phyloP scores from a whole-genome alignment of 148 eudicot species.

The Rhododendron griersonianum region DNA sequence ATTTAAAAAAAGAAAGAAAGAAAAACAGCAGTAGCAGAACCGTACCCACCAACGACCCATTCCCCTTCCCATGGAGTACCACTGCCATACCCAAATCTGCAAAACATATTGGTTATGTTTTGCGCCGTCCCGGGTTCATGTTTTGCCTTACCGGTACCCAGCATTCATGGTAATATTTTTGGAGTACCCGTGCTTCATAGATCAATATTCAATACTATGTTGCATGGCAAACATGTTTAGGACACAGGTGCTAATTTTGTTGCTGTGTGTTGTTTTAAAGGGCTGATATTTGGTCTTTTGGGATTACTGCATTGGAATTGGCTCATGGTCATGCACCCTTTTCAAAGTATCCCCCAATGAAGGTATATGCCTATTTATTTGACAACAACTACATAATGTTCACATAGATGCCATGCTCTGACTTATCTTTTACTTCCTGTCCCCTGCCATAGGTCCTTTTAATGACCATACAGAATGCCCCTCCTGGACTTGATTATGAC shows the following conservation, averaged over 20 bases:
- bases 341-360: constrained; percentile 99
- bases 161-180: not conserved
- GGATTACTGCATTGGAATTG: constrained; percentile 95
- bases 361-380: constrained; percentile 36
- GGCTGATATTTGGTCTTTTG: constrained; percentile 99
- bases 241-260: not conserved
- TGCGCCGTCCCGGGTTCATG: not conserved
- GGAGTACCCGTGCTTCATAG: not conserved
- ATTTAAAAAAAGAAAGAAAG: not conserved
- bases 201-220: not conserved
- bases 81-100: not conserved
- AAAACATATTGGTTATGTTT: not conserved
- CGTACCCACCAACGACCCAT: not conserved
- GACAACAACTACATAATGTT: not conserved
- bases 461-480: constrained; percentile 98
- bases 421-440: not conserved
- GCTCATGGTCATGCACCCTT: constrained; percentile 99
- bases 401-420: not conserved
- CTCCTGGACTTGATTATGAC: constrained; percentile 98
- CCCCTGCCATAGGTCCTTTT: constrained; percentile 59
- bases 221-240: not conserved
- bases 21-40: not conserved
- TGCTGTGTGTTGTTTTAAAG: constrained; percentile 24
- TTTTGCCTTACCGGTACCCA: not conserved
- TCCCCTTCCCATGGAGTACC: not conserved